A percentile compares a stretch with the other conserved stretches of the same genome.
These are phyloP conservation scores for Themeda triandra DNA, from an alignment of 176 grass and related monocot species.

Conservation along the genomic window DNA sequence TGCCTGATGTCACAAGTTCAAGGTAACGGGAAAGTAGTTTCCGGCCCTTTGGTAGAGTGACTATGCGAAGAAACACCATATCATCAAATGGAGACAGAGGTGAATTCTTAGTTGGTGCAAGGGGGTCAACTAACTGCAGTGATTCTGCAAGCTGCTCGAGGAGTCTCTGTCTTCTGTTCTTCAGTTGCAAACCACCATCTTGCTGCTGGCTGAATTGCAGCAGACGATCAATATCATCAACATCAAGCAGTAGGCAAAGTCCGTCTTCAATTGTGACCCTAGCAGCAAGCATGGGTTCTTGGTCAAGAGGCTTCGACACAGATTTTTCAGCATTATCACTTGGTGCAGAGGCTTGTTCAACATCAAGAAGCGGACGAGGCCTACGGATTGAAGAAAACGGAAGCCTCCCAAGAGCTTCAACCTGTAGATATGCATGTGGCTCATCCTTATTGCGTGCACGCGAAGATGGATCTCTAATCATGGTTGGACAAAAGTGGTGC, in stretches of 20 bases:
- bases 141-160: conserved; percentile 67
- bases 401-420: conserved; percentile 84
- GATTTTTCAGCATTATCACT: conserved; percentile 50
- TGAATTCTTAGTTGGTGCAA: conserved; percentile 45
- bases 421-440: conserved; percentile 78
- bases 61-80: conserved; percentile 69
- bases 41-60: conserved; percentile 75
- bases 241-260: conserved; percentile 68
- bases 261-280: conserved; percentile 83
- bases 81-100: conserved; percentile 53
- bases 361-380: conserved; percentile 82
- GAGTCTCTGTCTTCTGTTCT: conserved; percentile 60
- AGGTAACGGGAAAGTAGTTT: conserved; percentile 69
- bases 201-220: conserved; percentile 67
- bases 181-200: conserved; percentile 70
- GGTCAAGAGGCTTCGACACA: conserved; percentile 60
- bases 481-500: conserved; percentile 77
- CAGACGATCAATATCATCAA: conserved; percentile 77
- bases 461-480: conserved; percentile 56
- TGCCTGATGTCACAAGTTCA: conserved; percentile 46
- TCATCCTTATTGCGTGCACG: conserved; percentile 56
- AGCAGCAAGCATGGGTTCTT: conserved; percentile 84
- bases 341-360: conserved; percentile 49
- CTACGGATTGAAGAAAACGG: conserved; percentile 83
- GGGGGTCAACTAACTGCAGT: conserved; percentile 75